Evolutionary conservation across 2,329 filamentous ascomycete species (phyloP), one percentile per base, ranked within the genome.

Genomic region (Albophoma yamanashiensis): DNA sequence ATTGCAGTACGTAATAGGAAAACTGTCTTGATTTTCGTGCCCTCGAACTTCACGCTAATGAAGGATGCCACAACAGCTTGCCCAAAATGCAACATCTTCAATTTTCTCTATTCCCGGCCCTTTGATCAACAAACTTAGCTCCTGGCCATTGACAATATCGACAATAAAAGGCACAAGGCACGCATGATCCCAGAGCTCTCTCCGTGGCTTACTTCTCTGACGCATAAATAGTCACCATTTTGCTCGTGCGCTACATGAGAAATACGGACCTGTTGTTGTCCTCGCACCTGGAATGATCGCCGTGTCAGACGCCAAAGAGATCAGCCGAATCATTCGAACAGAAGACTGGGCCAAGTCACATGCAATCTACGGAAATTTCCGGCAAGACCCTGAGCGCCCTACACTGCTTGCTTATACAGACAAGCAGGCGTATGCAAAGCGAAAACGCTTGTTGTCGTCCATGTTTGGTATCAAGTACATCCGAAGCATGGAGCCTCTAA

Each of bases 401-500:
- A 58, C 56, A 34, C 56, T 58, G n/a, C 36, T 58, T n/a, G 56
- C 56, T 14, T 58, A 50, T 12, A 58, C 56, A 31, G 56, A 58
- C 7, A 58, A 58, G 43, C 38, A 58, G 56, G 56, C 56, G n/a
- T 58, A 58, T 22, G 15, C 31, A 7, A 43, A 36, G 43, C 56
- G 56, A 2, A 50, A 52, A 45, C 56, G 56, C 12, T n/a, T 58
- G 12, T 27, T 58, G 43, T 58, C 56, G 1, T 20, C 43, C 43
- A 58, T 58, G 43, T 58, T 58, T 38, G 56, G 56, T 1, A 36
- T 58, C 39, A 36, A 47, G n/a, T 39, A 31, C 43, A 58, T 58
- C 31, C 56, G 56, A 8, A 25, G 31, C 34, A 58, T 58, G 56
- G 43, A 58, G 34, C 43, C 43, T 1, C 31, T 58, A 1, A 58